Percentiles rank a stretch among this genome's conserved stretches.
These are phyloP conservation scores for Phialophora tarda DNA, from an alignment of 2,329 filamentous ascomycete genomes.

Conservation along the genomic window DNA sequence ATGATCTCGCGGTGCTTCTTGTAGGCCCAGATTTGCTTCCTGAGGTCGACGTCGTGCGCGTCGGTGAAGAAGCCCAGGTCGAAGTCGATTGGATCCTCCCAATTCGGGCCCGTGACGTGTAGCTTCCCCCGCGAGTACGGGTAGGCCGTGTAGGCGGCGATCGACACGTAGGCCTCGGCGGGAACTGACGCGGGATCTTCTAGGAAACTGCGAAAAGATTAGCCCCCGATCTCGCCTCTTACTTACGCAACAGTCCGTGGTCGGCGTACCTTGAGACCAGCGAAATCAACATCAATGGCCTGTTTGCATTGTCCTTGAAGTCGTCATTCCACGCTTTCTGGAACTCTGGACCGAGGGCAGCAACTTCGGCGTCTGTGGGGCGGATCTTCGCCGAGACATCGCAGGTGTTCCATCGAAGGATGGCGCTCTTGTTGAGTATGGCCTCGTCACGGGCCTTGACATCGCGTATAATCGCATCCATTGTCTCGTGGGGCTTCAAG, in stretches of 20 bases:
- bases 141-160: conserved; percentile 47
- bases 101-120: conserved; percentile 57
- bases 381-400: conserved; percentile 11
- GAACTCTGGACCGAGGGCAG: neutral
- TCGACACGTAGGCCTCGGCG: conserved; percentile 38
- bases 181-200: conserved; percentile 40
- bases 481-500: neutral
- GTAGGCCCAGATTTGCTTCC: conserved; percentile 66
- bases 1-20: conserved; percentile 68
- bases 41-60: conserved; percentile 61
- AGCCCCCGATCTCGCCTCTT: conserved; percentile 28
- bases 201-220: conserved; percentile 25
- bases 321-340: neutral
- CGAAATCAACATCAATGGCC: neutral
- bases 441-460: neutral
- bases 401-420: neutral
- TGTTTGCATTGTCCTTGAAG: conserved; percentile 3
- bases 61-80: conserved; percentile 64
- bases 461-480: neutral
- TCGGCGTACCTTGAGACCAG: conserved; percentile 1
- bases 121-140: conserved; percentile 62
- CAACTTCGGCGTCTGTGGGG: conserved; percentile 1
- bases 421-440: neutral
- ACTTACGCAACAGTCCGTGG: neutral
- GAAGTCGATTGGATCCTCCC: conserved; percentile 59